Base-by-base conservation (phyloP, 108 stramenopile species). In the Cylindrotheca fusiformis region DNA sequence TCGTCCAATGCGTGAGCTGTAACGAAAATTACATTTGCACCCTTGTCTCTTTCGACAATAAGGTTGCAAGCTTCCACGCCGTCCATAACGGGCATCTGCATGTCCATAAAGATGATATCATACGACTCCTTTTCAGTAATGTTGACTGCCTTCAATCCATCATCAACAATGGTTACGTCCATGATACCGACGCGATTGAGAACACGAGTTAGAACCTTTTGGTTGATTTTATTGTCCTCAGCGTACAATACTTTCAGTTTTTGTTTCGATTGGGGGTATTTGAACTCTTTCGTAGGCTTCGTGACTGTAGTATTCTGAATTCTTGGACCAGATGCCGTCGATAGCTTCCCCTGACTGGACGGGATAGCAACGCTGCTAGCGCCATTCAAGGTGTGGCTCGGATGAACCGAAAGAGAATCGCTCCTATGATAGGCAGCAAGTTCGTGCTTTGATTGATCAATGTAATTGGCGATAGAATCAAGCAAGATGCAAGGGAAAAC, bases 21-120 rank as follows among this genome's bases (percentile, higher is more conserved):
- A 19, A 66, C 60, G 45, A 73, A 66, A 1, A 73, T 25, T 4
- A 73, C 64, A 1, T 28, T 55, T 8, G 72, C 19, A n/a, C 48
- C 25, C 14, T 63, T 63, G 44, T 65, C 65, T 20, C 55, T 29
- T 20, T 54, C 53, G 21, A 66, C 52, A 25, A 83, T 83, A 0
- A 72, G 26, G 23, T 63, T 74, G 14, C 71, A 72, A 29, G 82
- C 82, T 51, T 79, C 78, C 32, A 79, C 48, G 3, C 82, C 82
- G 52, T 67, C 76, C 82, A 83, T 80, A 1, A 83, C 69, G 4
- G 78, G 82, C 82, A 83, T 83, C 30, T 73, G 66, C 55, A 74
- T 59, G 56, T 78, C 77, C 72, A 78, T 55, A 25, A 78, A 63
- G 14, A 78, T 66, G 28, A 49, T 55, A 31, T 63, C 68, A 32